Evolutionary conservation across 2,329 filamentous ascomycete species (phyloP).

Genomic region (Aspergillus awamori): DNA sequence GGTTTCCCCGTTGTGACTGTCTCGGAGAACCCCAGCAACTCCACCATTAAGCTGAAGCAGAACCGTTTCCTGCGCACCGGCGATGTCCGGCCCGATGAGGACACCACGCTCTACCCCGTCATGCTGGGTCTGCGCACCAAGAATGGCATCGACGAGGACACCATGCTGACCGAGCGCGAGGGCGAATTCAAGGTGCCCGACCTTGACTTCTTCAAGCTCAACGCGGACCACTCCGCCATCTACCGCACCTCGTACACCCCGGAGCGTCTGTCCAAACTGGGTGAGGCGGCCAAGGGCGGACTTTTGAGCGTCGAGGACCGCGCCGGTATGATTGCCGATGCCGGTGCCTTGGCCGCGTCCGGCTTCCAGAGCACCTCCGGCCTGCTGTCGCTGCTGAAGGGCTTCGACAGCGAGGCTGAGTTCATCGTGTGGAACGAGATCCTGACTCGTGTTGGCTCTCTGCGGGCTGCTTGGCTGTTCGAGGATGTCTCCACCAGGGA

Average conservation of each 20-base stretch:
- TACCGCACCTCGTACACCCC: conserved; percentile 89
- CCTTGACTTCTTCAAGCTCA: conserved; percentile 92
- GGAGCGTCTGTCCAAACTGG: conserved; percentile 82
- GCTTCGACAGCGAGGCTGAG: conserved; percentile 78
- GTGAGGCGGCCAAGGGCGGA: conserved; percentile 78
- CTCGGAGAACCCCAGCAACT: conserved; percentile 70
- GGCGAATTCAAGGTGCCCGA: conserved; percentile 74
- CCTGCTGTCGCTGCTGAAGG: conserved; percentile 79
- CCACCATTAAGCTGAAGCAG: conserved; percentile 83
- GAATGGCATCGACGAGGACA: conserved; percentile 75
- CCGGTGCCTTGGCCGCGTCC: conserved; percentile 82
- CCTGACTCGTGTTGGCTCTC: conserved; percentile 72
- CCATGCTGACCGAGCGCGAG: conserved; percentile 74
- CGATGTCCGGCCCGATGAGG: conserved; percentile 91
- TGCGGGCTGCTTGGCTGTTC: conserved; percentile 86
- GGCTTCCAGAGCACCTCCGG: conserved; percentile 94
- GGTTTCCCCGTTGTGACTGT: conserved; percentile 91
- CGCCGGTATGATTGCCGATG: conserved; percentile 92
- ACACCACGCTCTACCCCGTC: conserved; percentile 83
- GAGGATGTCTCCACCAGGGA: conserved; percentile 72
- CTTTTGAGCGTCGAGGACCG: conserved; percentile 85
- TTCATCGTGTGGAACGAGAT: conserved; percentile 97
- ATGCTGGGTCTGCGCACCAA: conserved; percentile 85
- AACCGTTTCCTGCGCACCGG: conserved; percentile 92
- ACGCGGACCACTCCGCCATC: conserved; percentile 89